A percentile compares a stretch with the other conserved stretches of the same genome.
Conservation (phyloP, 306 rosid genomes). For the Herpetospermum pedunculosum region DNA sequence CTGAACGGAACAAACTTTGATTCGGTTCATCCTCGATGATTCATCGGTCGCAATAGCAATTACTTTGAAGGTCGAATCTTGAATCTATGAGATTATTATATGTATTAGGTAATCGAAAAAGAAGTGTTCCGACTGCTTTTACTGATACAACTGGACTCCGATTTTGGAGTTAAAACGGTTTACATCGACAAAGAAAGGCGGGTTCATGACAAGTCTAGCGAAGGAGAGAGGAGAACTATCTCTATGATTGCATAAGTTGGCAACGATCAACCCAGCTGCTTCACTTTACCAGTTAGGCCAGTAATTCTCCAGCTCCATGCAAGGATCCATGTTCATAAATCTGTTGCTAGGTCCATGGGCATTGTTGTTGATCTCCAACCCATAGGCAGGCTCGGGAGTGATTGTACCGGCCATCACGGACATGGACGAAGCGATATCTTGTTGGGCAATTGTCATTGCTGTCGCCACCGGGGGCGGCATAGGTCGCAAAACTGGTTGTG, state of each 20-base stretch:
- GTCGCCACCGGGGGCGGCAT: conserved; percentile 16
- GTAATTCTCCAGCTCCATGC: conserved; percentile 71
- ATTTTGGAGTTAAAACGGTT: neutral
- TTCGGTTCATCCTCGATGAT: neutral
- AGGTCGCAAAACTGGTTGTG: conserved; percentile 25
- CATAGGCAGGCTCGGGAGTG: conserved; percentile 37
- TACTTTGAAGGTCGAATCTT: neutral
- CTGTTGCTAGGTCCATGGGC: conserved; percentile 22
- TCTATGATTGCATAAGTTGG: neutral
- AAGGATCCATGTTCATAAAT: conserved; percentile 52
- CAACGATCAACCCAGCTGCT: neutral
- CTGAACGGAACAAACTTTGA: neutral
- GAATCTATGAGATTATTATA: neutral
- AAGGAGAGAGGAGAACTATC: neutral
- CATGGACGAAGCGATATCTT: conserved; percentile 24
- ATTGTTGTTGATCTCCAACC: conserved; percentile 33
- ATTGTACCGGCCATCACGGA: conserved; percentile 34
- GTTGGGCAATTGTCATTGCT: conserved; percentile 18
- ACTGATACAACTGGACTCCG: neutral
- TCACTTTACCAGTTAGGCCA: conserved; percentile 49
- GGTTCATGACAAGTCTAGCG: neutral
- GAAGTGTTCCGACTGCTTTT: neutral
- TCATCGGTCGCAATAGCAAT: neutral
- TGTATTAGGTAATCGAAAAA: neutral
- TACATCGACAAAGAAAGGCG: neutral